A percentile compares a stretch with the other conserved stretches of the same genome.
Conservation (phyloP, 176 grass and related monocot genomes). For the Phragmites australis region DNA sequence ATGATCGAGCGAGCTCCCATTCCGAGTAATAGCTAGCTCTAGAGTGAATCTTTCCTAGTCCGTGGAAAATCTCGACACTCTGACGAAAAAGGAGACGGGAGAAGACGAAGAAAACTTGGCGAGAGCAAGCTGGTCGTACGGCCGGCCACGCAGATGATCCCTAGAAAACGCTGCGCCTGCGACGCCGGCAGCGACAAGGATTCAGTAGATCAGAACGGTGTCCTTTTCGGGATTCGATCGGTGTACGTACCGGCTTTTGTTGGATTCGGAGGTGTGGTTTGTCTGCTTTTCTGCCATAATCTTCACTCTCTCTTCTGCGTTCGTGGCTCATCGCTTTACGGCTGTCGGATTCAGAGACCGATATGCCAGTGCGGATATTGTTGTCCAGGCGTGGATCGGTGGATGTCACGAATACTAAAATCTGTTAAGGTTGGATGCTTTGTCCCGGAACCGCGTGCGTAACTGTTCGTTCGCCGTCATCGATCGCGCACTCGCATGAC, state of each 20-base stretch:
- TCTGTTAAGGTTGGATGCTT: neutral
- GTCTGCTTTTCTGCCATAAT: neutral
- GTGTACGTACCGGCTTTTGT: neutral
- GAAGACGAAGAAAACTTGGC: neutral
- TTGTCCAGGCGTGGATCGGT: neutral
- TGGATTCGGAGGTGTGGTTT: conserved; percentile 18
- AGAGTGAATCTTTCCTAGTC: conserved; percentile 11
- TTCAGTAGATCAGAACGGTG: neutral
- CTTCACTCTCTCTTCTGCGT: neutral
- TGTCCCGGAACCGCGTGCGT: neutral
- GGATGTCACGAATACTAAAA: neutral
- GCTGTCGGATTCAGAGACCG: conserved; percentile 1
- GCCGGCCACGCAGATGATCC: conserved; percentile 2
- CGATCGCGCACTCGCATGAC: conserved; percentile 18
- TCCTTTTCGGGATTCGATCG: conserved; percentile 11
- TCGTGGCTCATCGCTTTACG: neutral
- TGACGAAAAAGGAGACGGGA: neutral
- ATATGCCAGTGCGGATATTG: conserved; percentile 4
- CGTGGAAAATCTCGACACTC: neutral
- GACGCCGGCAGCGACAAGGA: neutral
- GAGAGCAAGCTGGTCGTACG: neutral
- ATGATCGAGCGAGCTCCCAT: conserved; percentile 13
- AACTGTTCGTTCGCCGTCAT: neutral
- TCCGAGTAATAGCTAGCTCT: neutral
- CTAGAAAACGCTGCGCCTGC: conserved; percentile 24